Percentiles rank a stretch among this genome's conserved stretches.
Conservation (phyloP, 2,329 filamentous ascomycete species). For the Apiospora koreana region DNA sequence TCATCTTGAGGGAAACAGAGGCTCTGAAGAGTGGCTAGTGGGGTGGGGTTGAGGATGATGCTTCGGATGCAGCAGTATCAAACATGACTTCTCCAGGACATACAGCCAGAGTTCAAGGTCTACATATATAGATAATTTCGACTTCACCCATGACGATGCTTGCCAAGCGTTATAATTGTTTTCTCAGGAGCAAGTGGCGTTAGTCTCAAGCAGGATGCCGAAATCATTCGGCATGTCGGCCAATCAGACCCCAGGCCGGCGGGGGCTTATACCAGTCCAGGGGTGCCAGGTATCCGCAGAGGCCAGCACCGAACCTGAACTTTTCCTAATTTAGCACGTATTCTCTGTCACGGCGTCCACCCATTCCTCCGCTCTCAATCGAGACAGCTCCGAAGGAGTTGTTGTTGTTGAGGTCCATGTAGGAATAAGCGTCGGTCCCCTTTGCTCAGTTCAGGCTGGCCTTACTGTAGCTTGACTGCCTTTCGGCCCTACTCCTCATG, state of each 20-base stretch:
- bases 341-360: background rate
- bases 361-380: background rate
- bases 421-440: background rate
- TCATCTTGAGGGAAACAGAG: background rate
- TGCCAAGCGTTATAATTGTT: background rate
- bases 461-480: background rate
- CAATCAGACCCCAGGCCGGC: background rate
- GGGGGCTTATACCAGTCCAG: background rate
- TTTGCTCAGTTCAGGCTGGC: background rate
- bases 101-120: background rate
- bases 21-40: background rate
- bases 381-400: background rate
- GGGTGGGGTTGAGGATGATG: background rate
- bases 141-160: background rate
- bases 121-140: background rate
- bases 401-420: background rate
- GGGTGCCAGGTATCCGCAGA: background rate
- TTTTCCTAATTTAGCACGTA: background rate
- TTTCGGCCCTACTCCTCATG: constrained; percentile 2
- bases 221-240: background rate
- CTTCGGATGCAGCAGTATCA: background rate
- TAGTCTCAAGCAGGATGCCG: background rate
- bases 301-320: background rate
- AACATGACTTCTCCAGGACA: background rate
- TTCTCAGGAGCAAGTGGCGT: background rate